These are phyloP conservation scores for Hamigera avellanea DNA, from an alignment of 495 filamentous ascomycete genomes.

Conservation along the genomic window DNA sequence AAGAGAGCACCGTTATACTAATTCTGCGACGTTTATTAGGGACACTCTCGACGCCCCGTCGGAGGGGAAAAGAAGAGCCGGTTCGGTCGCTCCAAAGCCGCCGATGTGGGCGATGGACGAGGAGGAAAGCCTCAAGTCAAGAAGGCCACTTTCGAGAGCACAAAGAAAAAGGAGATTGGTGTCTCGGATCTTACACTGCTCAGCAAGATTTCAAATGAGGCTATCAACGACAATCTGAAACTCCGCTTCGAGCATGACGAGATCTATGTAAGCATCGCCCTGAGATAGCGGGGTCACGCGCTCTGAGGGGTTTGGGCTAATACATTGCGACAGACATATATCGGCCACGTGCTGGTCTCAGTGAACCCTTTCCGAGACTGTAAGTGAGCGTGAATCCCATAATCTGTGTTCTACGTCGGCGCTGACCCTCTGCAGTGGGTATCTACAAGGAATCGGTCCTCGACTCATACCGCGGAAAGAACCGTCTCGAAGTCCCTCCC, in stretches of 20 bases:
- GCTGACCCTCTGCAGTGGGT: slow-evolving; percentile 48
- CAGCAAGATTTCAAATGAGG: slow-evolving; percentile 96
- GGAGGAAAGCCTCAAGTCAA: slow-evolving; percentile 61
- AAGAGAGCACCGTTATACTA: neutral
- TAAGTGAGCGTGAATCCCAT: slow-evolving; percentile 25
- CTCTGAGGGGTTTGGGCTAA: slow-evolving; percentile 12
- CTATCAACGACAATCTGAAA: slow-evolving; percentile 98
- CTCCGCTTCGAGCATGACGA: slow-evolving; percentile 91
- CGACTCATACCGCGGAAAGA: slow-evolving; percentile 87
- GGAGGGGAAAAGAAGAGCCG: slow-evolving; percentile 39
- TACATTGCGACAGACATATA: slow-evolving; percentile 64
- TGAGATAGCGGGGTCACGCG: slow-evolving; percentile 9
- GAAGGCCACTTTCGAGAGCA: slow-evolving; percentile 90
- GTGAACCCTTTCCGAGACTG: slow-evolving; percentile 97
- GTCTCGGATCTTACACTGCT: slow-evolving; percentile 96
- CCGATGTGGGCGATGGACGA: slow-evolving; percentile 35
- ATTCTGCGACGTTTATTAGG: slow-evolving; percentile 11
- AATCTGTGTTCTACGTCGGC: slow-evolving; percentile 8
- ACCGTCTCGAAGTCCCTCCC: slow-evolving; percentile 87
- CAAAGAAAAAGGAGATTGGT: slow-evolving; percentile 98
- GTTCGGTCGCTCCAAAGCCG: slow-evolving; percentile 36
- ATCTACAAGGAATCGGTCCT: slow-evolving; percentile 95
- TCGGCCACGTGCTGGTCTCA: slow-evolving; percentile 98
- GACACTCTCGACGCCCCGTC: slow-evolving; percentile 37
- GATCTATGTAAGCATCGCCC: slow-evolving; percentile 68